Evolutionary conservation across 2,329 filamentous ascomycete species (phyloP).

Genomic region (Curvularia hawaiiensis): DNA sequence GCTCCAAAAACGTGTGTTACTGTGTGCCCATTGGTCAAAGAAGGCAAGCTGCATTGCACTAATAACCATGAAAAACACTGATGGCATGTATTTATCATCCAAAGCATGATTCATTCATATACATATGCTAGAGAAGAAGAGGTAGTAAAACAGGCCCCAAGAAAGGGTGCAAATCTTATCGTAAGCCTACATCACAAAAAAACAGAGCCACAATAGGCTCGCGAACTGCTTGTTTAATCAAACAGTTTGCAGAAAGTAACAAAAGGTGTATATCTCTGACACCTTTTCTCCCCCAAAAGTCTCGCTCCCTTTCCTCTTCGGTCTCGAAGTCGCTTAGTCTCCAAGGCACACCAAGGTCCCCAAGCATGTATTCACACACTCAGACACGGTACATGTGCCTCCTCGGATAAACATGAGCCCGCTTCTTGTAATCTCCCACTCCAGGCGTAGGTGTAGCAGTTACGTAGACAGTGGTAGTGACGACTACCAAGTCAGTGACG

Average conservation of each 20-base stretch:
- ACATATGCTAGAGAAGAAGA: neutral
- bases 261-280: neutral
- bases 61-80: neutral
- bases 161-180: conserved; percentile 3
- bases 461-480: conserved; percentile 36
- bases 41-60: too few relatives aligned
- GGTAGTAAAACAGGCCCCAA: neutral
- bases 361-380: neutral
- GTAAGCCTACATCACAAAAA: neutral
- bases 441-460: conserved; percentile 28
- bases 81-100: neutral
- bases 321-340: neutral
- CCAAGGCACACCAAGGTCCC: neutral
- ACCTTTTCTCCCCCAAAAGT: neutral
- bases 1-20: too few relatives aligned
- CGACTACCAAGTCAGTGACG: conserved; percentile 27
- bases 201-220: conserved; percentile 23
- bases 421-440: conserved; percentile 20
- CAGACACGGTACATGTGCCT: conserved; percentile 12
- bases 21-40: too few relatives aligned
- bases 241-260: conserved; percentile 18
- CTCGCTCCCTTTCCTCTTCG: neutral
- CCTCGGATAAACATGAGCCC: conserved; percentile 1
- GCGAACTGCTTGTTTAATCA: conserved; percentile 1
- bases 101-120: conserved; percentile 13